Evolutionary conservation across 164 flowering plant genomes (phyloP).

Genomic region (Vitis riparia): DNA sequence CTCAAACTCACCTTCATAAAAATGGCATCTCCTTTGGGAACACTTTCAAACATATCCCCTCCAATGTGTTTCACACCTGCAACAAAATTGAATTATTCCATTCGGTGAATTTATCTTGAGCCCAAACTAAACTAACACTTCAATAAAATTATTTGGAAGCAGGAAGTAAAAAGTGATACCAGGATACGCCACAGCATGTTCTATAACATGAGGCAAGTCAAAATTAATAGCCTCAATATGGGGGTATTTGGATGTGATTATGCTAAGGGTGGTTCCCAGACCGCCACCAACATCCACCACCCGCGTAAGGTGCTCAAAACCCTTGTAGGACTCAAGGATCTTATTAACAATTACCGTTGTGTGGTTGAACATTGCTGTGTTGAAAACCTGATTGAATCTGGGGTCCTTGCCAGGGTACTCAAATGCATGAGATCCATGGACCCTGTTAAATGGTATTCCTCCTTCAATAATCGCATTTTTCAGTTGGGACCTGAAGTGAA

Average conservation of each 20-base stretch:
- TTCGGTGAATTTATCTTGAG: neutral
- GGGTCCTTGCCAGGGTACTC: slow-evolving; percentile 23
- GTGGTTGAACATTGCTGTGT: slow-evolving; percentile 23
- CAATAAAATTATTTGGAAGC: no score
- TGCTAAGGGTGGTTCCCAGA: slow-evolving; percentile 8
- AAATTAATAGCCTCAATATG: slow-evolving; percentile 23
- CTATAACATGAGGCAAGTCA: slow-evolving; percentile 15
- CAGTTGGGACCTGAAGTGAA: slow-evolving; percentile 20
- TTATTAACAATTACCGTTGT: slow-evolving; percentile 18
- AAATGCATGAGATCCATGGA: slow-evolving; percentile 27
- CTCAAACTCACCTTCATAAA: neutral
- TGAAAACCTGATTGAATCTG: slow-evolving; percentile 20
- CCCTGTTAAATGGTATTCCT: slow-evolving; percentile 40
- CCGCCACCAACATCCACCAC: slow-evolving; percentile 30
- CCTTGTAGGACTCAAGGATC: slow-evolving; percentile 15
- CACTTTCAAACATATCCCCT: neutral
- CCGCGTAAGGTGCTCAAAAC: slow-evolving; percentile 13
- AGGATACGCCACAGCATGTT: slow-evolving; percentile 11
- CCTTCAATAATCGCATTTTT: slow-evolving; percentile 43
- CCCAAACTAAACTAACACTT: slow-evolving; percentile 7
- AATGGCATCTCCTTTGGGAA: slow-evolving; percentile 1
- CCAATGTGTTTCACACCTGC: neutral
- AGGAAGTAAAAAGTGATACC: neutral
- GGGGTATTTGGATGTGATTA: slow-evolving; percentile 21
- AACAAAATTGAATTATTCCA: neutral